Evolutionary conservation across 371 early-diverging fungal species (phyloP).

Genomic region (Lichtheimia hyalospora): DNA sequence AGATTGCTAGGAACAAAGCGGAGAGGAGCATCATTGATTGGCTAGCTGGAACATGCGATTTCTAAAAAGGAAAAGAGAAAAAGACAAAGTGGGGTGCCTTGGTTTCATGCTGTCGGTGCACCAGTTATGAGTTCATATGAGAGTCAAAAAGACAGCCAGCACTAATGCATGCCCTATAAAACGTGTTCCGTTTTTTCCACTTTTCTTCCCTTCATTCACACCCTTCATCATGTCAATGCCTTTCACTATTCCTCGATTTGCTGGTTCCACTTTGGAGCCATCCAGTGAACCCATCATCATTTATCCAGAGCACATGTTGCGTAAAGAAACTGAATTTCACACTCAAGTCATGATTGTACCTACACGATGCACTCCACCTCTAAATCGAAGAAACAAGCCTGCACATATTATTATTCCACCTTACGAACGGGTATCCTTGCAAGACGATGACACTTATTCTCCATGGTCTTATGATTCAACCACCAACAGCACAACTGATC

Average conservation of each 20-base stretch:
- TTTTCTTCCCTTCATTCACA: too few relatives aligned
- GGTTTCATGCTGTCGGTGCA: too few relatives aligned
- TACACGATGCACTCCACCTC: constrained; percentile 9
- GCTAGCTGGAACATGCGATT: too few relatives aligned
- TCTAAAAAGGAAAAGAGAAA: too few relatives aligned
- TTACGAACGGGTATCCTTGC: not conserved
- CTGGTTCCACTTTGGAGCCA: constrained; percentile 28
- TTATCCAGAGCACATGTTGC: constrained; percentile 13
- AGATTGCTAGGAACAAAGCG: too few relatives aligned
- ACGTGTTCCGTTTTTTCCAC: too few relatives aligned
- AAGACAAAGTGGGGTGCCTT: too few relatives aligned
- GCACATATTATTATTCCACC: constrained; percentile 20
- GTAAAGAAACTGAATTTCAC: constrained; percentile 6
- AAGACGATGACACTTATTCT: constrained; percentile 13
- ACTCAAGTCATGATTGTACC: not conserved
- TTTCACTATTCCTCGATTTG: constrained; percentile 17
- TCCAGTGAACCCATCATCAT: constrained; percentile 20
- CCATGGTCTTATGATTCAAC: constrained; percentile 21
- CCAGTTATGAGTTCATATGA: too few relatives aligned
- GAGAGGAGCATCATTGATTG: too few relatives aligned
- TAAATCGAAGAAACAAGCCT: constrained; percentile 19
- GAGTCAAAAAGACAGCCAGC: too few relatives aligned
- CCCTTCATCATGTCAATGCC: constrained; percentile 4
- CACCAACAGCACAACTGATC: not conserved
- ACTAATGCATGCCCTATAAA: too few relatives aligned